Evolutionary conservation across 345 rosid species (phyloP), one percentile per base, ranked within the genome.

Genomic region (Ceriops decandra): DNA sequence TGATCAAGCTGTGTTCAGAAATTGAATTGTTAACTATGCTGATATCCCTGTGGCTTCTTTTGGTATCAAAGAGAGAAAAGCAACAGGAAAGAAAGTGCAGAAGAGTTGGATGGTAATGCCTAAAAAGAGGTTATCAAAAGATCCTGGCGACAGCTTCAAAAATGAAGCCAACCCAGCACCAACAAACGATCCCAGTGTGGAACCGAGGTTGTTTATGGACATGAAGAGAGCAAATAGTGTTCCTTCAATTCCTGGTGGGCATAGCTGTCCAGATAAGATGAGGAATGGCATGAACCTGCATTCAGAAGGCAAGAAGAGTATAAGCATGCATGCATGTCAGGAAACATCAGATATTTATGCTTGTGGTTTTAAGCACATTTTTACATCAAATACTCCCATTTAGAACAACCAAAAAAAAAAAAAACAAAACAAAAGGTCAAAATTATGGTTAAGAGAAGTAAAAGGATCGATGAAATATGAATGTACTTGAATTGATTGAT

Each of bases 191-290:
- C 97, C 95, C 5, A 95, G 9, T 1, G 96, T 95, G 66, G 91
- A 83, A 6, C 99, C 96, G 5, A 95, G 70, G 85, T 91, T 90
- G 87, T 84, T 91, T 64, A 91, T 95, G 5, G 99, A 91, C 97
- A 91, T 95, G 71, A 95, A 95, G 81, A 95, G 88, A 2, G 99
- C 97, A 53, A 95, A 95, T 1, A 95, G 87, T 24, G 97, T 91
- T 77, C 99, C 98, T 80, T 95, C 97, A 0, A 91, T 90, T 67
- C 99, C 98, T 2, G 98, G 99, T 4, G 99, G 99, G 75, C 99
- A 91, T 38, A 87, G 74, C 81, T 91, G 96, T 58, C 98, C 99
- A 16, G 99, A 95, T 77, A 91, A 77, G 73, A 95, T 88, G 72
- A 95, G 82, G 85, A 95, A 95, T 19, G 99, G 98, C 99, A 95